phyloP scores from a whole-genome alignment of 148 eudicot species.

The Talinum fruticosum region DNA sequence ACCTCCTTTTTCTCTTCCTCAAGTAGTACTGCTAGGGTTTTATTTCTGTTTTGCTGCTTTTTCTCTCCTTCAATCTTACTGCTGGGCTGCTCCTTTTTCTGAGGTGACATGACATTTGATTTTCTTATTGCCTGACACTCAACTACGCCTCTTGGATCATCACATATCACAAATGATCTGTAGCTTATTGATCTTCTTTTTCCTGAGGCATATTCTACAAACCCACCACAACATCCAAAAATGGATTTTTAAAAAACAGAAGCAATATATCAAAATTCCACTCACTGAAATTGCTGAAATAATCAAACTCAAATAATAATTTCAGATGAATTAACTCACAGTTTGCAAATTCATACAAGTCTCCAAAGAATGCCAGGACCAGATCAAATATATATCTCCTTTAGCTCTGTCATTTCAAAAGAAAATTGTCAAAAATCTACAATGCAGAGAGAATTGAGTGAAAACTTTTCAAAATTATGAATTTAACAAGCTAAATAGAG shows the following conservation, averaged over 20 bases:
- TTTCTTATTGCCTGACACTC: slow-evolving; percentile 63
- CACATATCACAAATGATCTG: slow-evolving; percentile 81
- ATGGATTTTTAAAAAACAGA: too few species aligned
- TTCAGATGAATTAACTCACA: slow-evolving; percentile 18
- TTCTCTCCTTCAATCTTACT: slow-evolving; percentile 25
- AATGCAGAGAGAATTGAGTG: neutral
- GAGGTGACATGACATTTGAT: slow-evolving; percentile 40
- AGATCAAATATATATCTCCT: neutral
- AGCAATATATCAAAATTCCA: neutral
- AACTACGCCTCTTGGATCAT: slow-evolving; percentile 82
- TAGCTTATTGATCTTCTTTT: slow-evolving; percentile 57
- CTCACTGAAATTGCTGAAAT: slow-evolving; percentile 1
- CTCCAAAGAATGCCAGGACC: slow-evolving; percentile 17
- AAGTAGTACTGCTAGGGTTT: slow-evolving; percentile 10
- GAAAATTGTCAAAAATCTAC: neutral
- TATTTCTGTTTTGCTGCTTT: slow-evolving; percentile 15
- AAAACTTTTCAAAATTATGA: neutral
- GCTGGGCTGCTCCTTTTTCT: slow-evolving; percentile 28
- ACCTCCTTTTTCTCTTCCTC: slow-evolving; percentile 36
- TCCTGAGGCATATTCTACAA: slow-evolving; percentile 77
- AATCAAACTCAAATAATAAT: neutral
- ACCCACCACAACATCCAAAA: slow-evolving; percentile 14
- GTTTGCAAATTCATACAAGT: slow-evolving; percentile 1
- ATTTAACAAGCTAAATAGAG: neutral
- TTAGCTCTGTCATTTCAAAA: neutral